Conservation (phyloP, 2,329 filamentous ascomycete species). For the Pseudogymnoascus sp. region DNA sequence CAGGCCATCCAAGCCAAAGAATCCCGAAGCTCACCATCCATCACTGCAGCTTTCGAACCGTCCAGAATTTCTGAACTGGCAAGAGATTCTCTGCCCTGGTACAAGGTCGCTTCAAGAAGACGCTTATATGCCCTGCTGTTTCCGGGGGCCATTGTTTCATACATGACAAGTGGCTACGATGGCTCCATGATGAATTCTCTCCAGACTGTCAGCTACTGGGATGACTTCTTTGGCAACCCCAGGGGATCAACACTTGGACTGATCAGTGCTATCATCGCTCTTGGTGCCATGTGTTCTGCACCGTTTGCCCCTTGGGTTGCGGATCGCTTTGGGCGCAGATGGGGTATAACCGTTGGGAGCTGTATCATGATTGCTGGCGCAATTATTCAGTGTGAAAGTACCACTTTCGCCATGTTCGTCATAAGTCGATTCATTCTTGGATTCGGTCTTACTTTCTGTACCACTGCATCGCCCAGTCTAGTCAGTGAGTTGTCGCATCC, state of each 20-base stretch:
- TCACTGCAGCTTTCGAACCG: slow-evolving; percentile 16
- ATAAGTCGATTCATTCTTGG: slow-evolving; percentile 45
- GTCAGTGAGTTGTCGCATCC: slow-evolving; percentile 46
- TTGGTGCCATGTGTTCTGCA: slow-evolving; percentile 36
- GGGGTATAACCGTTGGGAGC: slow-evolving; percentile 27
- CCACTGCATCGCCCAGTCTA: slow-evolving; percentile 41
- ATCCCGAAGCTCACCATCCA: background rate
- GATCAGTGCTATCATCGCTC: slow-evolving; percentile 35
- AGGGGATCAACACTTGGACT: slow-evolving; percentile 25
- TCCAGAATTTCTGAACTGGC: slow-evolving; percentile 27
- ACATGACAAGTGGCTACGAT: slow-evolving; percentile 41
- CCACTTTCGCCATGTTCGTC: slow-evolving; percentile 42
- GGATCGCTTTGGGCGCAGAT: slow-evolving; percentile 26
- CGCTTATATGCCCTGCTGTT: slow-evolving; percentile 29
- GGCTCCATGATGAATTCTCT: slow-evolving; percentile 43
- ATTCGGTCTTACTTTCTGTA: slow-evolving; percentile 44
- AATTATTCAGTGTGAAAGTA: slow-evolving; percentile 26
- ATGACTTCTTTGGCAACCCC: slow-evolving; percentile 33
- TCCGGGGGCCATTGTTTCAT: slow-evolving; percentile 29
- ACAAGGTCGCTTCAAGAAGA: slow-evolving; percentile 25
- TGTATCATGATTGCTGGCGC: slow-evolving; percentile 28
- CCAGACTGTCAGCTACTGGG: slow-evolving; percentile 36
- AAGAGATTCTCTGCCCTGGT: slow-evolving; percentile 24
- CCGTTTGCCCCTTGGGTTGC: slow-evolving; percentile 27
- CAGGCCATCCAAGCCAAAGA: slow-evolving; percentile 18